Evolutionary conservation across 768 basidiomycete species (phyloP).

Genomic region (Leucosporidium scottii): DNA sequence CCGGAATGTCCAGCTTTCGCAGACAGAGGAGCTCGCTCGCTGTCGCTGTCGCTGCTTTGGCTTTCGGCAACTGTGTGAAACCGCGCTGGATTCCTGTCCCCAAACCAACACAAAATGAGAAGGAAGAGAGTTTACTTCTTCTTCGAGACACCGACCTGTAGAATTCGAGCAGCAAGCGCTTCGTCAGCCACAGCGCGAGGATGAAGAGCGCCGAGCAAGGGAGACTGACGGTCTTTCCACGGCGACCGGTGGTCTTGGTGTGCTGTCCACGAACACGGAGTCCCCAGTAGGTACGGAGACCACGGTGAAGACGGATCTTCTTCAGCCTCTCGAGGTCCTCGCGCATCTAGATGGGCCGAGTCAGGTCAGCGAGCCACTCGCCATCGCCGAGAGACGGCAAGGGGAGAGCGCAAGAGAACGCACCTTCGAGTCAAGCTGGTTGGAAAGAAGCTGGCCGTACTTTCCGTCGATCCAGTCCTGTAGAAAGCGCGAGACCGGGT

Average conservation of each 20-base stretch:
- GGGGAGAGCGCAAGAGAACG: neutral
- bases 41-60: no score
- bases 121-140: conserved; percentile 15
- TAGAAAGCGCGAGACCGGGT: neutral
- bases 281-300: conserved; percentile 59
- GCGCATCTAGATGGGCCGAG: conserved; percentile 45
- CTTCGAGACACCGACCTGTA: conserved; percentile 32
- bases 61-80: neutral
- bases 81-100: neutral
- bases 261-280: conserved; percentile 84
- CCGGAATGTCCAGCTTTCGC: no score
- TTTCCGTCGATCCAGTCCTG: conserved; percentile 90
- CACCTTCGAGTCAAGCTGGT: conserved; percentile 93
- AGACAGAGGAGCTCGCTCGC: no score
- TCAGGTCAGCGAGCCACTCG: neutral
- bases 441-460: conserved; percentile 88
- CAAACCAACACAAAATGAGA: no score
- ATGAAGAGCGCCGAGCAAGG: neutral
- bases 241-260: conserved; percentile 90
- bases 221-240: conserved; percentile 13
- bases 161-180: neutral
- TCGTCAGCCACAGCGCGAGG: neutral
- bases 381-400: neutral
- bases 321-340: conserved; percentile 97
- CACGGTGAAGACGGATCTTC: conserved; percentile 97